phyloP scores from a whole-genome alignment of 768 basidiomycete genomes.

The Tricholoma sp. region DNA sequence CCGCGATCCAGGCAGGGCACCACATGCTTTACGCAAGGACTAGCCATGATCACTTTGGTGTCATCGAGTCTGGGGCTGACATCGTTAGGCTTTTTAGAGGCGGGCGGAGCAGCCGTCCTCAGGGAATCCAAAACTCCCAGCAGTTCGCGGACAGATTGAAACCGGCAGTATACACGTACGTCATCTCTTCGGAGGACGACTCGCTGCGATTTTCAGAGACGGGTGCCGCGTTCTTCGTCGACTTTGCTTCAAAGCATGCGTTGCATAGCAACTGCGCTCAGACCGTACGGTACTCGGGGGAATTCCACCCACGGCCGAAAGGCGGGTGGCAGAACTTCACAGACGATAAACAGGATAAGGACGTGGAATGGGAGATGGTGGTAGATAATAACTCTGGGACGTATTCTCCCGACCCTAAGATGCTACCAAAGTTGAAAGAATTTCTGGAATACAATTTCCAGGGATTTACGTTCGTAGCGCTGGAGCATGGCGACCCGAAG shows the following conservation, averaged over 20 bases:
- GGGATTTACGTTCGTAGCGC: constrained; percentile 51
- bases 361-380: constrained; percentile 73
- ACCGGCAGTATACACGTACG: constrained; percentile 82
- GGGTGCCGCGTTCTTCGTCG: constrained; percentile 81
- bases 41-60: constrained; percentile 56
- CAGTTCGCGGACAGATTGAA: constrained; percentile 48
- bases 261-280: constrained; percentile 71
- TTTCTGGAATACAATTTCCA: constrained; percentile 73
- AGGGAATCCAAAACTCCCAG: constrained; percentile 2
- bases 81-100: constrained; percentile 49
- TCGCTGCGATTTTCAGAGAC: constrained; percentile 83
- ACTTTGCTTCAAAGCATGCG: constrained; percentile 84
- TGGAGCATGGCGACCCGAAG: constrained; percentile 50
- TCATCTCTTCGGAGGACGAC: constrained; percentile 71
- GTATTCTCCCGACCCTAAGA: constrained; percentile 63
- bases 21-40: constrained; percentile 69
- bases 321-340: constrained; percentile 65
- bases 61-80: constrained; percentile 45
- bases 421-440: constrained; percentile 57
- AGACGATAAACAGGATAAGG: constrained; percentile 47
- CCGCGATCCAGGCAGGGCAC: constrained; percentile 68
- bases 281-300: constrained; percentile 67
- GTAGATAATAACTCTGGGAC: constrained; percentile 87
- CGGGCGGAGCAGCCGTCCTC: no score
- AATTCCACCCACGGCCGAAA: constrained; percentile 70